Evolutionary conservation across 2,329 filamentous ascomycete species (phyloP), one percentile per base, ranked within the genome.

Genomic region (Ophiostoma tasmaniense): DNA sequence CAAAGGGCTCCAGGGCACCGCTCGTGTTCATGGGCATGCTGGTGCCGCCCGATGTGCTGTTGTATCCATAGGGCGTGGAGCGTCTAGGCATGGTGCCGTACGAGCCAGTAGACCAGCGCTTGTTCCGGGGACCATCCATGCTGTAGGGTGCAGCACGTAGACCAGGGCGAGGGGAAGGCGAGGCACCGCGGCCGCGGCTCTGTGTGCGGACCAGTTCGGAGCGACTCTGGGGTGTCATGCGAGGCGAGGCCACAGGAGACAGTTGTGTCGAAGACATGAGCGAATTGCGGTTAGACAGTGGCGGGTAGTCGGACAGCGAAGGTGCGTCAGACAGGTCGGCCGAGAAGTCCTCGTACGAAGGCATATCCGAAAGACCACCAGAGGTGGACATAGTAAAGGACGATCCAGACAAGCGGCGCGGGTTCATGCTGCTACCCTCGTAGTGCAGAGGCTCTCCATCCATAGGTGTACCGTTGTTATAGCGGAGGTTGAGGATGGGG

Each of bases 81-180:
- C 87, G 82, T 69, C 85, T 85, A 30, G 81, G 81, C 25, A 81
- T 77, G 1, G 87, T 84, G 25, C 84, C 87, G 70, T 89, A 91
- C 3, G 89, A 91, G 17, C 89, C 90, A 3, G 90, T 92, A 25
- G 90, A 92, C 90, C 90, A 93, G 73, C 90, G 83, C 81, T 92
- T 92, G 76, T 83, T 87, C 71, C 89, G 85, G 64, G 82, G 82
- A 67, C 83, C 84, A 64, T 92, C 89, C 66, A 91, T 82, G 66
- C 81, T 88, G 78, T 92, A 92, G 0, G 90, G 90, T 22, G 87
- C 88, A 55, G 89, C 86, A 71, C 90, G 85, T 75, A 89, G 82
- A 68, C 83, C 87, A 39, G 87, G 87, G 62, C 89, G 84, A 28
- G 90, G 89, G 39, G 89, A 90, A 50, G 89, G 89, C 64, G 90